A percentile compares a stretch with the other conserved stretches of the same genome.
phyloP scores from a whole-genome alignment of 2,329 filamentous ascomycete species.

The Apiospora kogelbergensis region DNA sequence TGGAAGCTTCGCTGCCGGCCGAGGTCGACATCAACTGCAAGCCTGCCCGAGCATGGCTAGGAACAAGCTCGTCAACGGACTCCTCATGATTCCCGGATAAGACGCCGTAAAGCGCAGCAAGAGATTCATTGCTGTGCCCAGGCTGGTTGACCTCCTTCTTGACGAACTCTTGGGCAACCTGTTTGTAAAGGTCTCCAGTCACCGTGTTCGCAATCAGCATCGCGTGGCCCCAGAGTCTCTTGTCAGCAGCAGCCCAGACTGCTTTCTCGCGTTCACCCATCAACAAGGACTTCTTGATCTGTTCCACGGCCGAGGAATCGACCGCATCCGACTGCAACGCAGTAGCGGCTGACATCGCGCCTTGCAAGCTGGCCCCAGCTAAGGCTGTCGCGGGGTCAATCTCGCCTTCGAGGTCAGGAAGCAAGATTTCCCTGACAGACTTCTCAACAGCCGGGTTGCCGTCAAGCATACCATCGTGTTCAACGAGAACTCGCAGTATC shows the following conservation, averaged over 20 bases:
- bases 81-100: conserved; percentile 94
- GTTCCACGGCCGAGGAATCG: conserved; percentile 68
- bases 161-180: conserved; percentile 93
- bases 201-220: conserved; percentile 81
- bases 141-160: conserved; percentile 88
- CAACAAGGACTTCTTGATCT: conserved; percentile 71
- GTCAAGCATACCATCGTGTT: conserved; percentile 81
- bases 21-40: conserved; percentile 86
- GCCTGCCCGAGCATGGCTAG: conserved; percentile 86
- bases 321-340: conserved; percentile 61
- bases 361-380: conserved; percentile 37
- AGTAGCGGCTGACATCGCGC: conserved; percentile 33
- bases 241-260: conserved; percentile 90
- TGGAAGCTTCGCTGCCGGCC: conserved; percentile 57
- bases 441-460: conserved; percentile 70
- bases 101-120: conserved; percentile 90
- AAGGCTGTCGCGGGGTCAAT: conserved; percentile 20
- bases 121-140: conserved; percentile 77
- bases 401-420: conserved; percentile 45
- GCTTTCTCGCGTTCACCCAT: conserved; percentile 86
- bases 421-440: conserved; percentile 72
- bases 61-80: conserved; percentile 92
- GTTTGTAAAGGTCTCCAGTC: conserved; percentile 79
- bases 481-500: conserved; percentile 75
- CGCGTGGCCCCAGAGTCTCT: conserved; percentile 93